Evolutionary conservation across 768 basidiomycete species (phyloP), one percentile per base, ranked within the genome.

Genomic region (Boletellus emodensis): DNA sequence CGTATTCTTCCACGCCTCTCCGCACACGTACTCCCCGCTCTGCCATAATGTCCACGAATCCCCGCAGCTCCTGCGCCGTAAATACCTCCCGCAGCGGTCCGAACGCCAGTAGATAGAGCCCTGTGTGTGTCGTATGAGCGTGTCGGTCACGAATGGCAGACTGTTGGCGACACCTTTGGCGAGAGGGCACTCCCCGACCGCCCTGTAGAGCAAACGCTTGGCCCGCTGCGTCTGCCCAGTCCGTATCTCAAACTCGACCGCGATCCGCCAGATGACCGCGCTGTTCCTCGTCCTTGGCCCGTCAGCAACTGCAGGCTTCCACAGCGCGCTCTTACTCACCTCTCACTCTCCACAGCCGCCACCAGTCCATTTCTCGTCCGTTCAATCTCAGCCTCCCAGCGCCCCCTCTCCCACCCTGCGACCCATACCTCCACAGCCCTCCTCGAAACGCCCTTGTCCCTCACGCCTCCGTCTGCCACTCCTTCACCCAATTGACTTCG

Each of bases 71-170:
- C 14, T 70, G 67, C 15, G 67, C 56, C 42, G 69, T 75, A 65
- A 91, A 91, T 43, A 77, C 82, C 3, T 71, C 63, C 26, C 89
- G 79, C 48, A 92, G 71, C 3, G 81, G 77, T 46, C 83, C 81
- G 68, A 90, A 92, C 15, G 88, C 90, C 40, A 89, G 57, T 53
- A 92, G 69, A 74, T 91, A 90, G 40, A 92, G 67, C 41, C 83
- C 89, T 91, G 62, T 20, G 17, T 20, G 17, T 33, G 26, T 38
- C 20, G 43, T 47, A 44, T 62, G 46, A 59, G 61, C 56, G 15
- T 41, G 20, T 47, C 6, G 26, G 41, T 35, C 30, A 14, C 24
- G 26, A 46, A 49, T 57, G 17, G 2, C n/a, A 37, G 6, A 15
- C 24, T 15, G 1, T 43, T 20, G 4, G 24, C 30, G 49, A 44